Base-by-base conservation (phyloP, 1,284 basidiomycete genomes). In the Sutorius eximius region DNA sequence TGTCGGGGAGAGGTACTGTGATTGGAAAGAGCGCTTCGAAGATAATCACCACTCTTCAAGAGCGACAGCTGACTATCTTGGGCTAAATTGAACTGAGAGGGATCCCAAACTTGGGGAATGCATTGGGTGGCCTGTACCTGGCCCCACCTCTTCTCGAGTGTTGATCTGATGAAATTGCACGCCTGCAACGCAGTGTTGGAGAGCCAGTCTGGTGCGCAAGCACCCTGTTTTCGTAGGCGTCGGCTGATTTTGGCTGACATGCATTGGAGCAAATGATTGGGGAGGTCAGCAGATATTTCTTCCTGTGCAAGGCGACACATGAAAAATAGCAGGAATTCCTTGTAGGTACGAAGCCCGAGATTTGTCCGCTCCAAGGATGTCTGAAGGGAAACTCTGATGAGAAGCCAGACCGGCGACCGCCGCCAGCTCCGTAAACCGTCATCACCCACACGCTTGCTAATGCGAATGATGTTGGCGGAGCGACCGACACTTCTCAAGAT, bases 301-400 rank as follows among this genome's bases (percentile, higher is more conserved):
- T 27, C 24, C 24, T 4, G 24, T 27, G 24, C 24, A 27, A 27
- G 55, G 9, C 57, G 42, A 4, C 73, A 63, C 58, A 78, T 66
- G 33, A 78, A 61, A 47, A 71, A 77, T 2, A 74, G 52, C 64
- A 81, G 76, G 63, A 83, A 82, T 3, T 51, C 34, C 55, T 83
- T 83, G 67, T 82, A 83, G 0, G 59, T 58, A 18, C 32, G 43
- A 33, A 49, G 50, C 18, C 59, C 61, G 13, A 51, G 57, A 30
- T 41, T 44, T 15, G 53, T 27, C 8, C 52, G 51, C 20, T 55
- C 46, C 10, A 81, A 65, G 0, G 75, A 71, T 0, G 75, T 77
- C 53, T 82, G 81, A 11, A 83, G 56, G 1, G 59, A 56, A 16
- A 77, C 70, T 38, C 71, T 63, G 13, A 76, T 58, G 3, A 74